Conservation (phyloP, 192 early-diverging fungal species). For the Backusella australiensis region DNA sequence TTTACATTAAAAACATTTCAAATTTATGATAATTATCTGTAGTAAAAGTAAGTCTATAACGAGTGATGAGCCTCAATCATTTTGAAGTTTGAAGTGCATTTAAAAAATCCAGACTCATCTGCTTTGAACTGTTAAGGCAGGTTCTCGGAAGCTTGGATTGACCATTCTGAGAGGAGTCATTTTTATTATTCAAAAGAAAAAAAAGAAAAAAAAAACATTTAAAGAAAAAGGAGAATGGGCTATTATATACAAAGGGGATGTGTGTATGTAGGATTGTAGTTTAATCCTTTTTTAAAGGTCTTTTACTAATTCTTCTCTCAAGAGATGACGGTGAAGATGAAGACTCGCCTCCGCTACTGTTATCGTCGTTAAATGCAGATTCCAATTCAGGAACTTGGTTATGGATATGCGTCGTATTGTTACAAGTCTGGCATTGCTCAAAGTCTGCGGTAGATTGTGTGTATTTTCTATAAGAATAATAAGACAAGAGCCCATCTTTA, state of each 20-base stretch:
- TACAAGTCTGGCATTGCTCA: background rate
- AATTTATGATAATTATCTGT: too few relatives aligned
- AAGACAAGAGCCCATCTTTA: background rate
- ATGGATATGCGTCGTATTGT: background rate
- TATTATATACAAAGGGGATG: background rate
- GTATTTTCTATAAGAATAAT: background rate
- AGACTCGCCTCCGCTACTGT: background rate
- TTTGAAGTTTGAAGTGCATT: too few relatives aligned
- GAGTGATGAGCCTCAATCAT: too few relatives aligned
- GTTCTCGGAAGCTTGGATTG: too few relatives aligned
- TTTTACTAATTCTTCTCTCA: background rate
- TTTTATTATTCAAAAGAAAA: too few relatives aligned
- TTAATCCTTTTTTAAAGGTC: background rate
- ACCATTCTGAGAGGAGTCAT: too few relatives aligned
- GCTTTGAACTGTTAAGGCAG: too few relatives aligned
- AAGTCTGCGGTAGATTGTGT: background rate
- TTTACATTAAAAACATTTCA: too few relatives aligned
- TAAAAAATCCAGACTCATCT: too few relatives aligned
- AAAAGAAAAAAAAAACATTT: too few relatives aligned
- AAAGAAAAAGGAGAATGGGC: background rate
- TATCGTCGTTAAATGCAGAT: background rate
- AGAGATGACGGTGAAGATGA: background rate
- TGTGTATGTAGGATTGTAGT: background rate
- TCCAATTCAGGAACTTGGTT: background rate
- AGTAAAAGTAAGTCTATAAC: too few relatives aligned